Conservation (phyloP, 306 rosid species). For the Corylus heterophylla region DNA sequence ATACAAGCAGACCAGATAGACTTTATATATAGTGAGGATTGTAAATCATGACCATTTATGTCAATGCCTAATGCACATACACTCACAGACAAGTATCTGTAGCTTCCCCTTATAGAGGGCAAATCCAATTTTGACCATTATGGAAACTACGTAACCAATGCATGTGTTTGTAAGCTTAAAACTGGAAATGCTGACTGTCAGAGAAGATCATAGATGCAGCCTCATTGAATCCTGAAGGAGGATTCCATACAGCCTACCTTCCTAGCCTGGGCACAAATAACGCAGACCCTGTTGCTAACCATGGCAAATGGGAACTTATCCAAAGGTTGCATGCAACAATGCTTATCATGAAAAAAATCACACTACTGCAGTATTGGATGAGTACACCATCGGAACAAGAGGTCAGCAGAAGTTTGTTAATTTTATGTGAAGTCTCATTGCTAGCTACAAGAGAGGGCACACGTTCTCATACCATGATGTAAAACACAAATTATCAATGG, state of each 20-base stretch:
- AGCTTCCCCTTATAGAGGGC: background rate
- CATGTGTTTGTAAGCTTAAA: background rate
- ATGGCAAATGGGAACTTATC: background rate
- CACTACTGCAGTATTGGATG: background rate
- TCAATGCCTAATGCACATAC: too few species aligned
- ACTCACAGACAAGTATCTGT: background rate
- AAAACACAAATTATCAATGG: background rate
- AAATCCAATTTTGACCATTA: too few species aligned
- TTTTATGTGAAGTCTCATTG: background rate
- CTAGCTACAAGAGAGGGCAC: background rate
- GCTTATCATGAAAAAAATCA: background rate
- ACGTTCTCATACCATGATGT: background rate
- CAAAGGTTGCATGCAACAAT: background rate
- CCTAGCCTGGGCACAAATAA: background rate
- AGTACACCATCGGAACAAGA: background rate
- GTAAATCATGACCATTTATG: background rate
- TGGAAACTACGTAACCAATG: background rate
- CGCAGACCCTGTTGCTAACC: background rate
- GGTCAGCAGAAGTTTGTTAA: background rate
- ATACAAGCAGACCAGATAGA: background rate
- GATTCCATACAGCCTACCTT: background rate
- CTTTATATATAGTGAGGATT: background rate
- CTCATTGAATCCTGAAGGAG: background rate
- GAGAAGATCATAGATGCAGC: background rate
- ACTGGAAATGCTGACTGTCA: background rate